Conservation (phyloP, 208 protist genomes). For the Trypanosoma avium region DNA sequence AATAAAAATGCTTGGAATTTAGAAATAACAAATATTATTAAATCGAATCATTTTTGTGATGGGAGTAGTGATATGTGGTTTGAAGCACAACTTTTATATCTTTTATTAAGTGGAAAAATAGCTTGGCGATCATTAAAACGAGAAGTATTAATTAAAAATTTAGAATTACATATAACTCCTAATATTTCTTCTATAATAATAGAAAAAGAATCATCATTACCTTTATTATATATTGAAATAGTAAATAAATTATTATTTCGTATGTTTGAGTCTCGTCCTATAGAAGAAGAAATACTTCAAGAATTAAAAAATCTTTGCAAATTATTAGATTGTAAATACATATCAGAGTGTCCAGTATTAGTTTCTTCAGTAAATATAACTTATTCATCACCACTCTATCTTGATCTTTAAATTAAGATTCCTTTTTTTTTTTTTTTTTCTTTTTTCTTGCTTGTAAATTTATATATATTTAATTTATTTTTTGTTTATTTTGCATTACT, state of each 20-base stretch:
- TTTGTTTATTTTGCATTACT: no score
- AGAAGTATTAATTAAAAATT: background rate
- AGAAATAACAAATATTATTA: background rate
- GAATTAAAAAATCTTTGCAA: background rate
- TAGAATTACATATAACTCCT: background rate
- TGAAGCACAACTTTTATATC: constrained; percentile 19
- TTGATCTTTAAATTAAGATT: constrained; percentile 1
- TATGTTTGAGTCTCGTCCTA: constrained; percentile 11
- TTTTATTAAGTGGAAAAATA: constrained; percentile 4
- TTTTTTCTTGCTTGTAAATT: background rate
- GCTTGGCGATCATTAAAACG: background rate
- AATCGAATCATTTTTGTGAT: background rate
- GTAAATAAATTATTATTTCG: constrained; percentile 1
- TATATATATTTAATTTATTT: constrained; percentile 2
- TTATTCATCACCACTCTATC: constrained; percentile 5
- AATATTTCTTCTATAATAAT: background rate
- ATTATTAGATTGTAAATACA: background rate
- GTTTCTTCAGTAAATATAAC: background rate
- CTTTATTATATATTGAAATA: background rate
- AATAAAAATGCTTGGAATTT: background rate
- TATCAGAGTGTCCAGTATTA: constrained; percentile 1
- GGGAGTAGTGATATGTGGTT: constrained; percentile 28
- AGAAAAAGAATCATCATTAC: no score
- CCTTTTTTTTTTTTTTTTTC: constrained; percentile 4
- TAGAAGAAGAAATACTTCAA: background rate